Conservation (phyloP, 148 eudicot species). For the Vaccinium vitisidaea region DNA sequence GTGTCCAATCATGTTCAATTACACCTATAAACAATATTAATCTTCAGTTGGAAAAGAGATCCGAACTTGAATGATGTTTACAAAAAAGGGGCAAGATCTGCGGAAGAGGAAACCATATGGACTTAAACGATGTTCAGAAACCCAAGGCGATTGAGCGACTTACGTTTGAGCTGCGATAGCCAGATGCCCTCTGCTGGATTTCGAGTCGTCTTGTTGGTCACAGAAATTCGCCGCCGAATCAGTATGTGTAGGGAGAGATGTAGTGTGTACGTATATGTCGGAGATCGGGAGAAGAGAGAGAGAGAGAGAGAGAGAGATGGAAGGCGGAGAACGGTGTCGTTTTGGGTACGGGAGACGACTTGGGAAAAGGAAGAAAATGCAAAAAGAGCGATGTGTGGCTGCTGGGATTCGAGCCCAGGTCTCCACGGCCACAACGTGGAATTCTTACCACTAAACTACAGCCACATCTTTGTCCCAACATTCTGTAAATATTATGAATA, state of each 20-base stretch:
- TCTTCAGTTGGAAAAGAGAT: neutral
- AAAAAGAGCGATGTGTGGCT: neutral
- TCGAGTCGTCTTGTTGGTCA: neutral
- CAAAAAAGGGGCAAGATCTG: neutral
- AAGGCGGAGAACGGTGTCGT: neutral
- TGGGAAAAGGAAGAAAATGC: neutral
- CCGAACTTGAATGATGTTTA: neutral
- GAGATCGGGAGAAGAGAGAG: neutral
- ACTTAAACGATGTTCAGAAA: neutral
- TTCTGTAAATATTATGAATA: too few relatives aligned
- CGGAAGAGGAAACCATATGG: neutral
- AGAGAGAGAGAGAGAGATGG: neutral
- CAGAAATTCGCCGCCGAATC: neutral
- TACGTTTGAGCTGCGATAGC: neutral
- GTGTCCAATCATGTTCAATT: neutral
- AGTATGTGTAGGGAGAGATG: neutral
- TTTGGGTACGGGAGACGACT: neutral
- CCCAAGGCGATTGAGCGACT: neutral
- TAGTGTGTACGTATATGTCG: too few relatives aligned
- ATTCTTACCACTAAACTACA: conserved; percentile 10
- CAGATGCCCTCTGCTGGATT: neutral
- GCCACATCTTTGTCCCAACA: neutral
- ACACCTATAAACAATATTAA: too few relatives aligned
- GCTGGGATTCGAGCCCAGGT: conserved; percentile 4
- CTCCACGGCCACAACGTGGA: conserved; percentile 11